Base-by-base conservation (phyloP, 1,139 yeast species). In the Debaryomyces nepalensis region DNA sequence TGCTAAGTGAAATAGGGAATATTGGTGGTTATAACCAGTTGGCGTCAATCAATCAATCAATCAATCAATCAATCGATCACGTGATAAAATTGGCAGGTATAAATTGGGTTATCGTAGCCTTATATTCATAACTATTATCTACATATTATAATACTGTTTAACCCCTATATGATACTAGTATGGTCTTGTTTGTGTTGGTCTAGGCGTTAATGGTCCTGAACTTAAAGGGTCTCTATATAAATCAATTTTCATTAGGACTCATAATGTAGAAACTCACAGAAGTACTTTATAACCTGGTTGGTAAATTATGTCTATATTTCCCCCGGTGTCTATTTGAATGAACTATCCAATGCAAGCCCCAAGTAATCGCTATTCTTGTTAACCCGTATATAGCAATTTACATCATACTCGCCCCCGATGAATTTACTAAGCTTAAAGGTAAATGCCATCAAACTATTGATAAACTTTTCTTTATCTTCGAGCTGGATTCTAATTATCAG, bases 391-490 rank as follows among this genome's bases (percentile, higher is more conserved):
- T 53, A 56, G 37, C 70, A 59, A 11, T 57, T 59, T 7, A 57
- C 43, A 37, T 57, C 60, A 14, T 48, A 41, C 8, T 52, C 53
- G 1, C 61, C 58, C 0, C 70, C 68, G 18, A 59, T 50, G 41
- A 55, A 58, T 15, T 52, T 51, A 29, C 50, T 57, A 30, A 68
- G 50, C 15, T 54, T 57, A 48, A 68, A 68, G n/a, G 64, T 59
- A 43, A 59, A 64, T 6, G 65, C 55, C 35, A 59, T 47, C 4
- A 70, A 55, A 42, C 72, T 63, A 43, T 60, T 66, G 18, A 49
- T 45, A 43, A 68, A 65, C 43, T 47, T 54, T 11, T 54, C 57
- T 39, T 48, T 49, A 44, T 70, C 75, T 27, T 63, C 59, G 4
- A 45, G 42, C 45, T 64, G 59, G 12, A 62, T 54, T 48, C 64